Percentiles rank a stretch among this genome's conserved stretches.
These are phyloP conservation scores for Pseudoturritis turrita DNA, from an alignment of 345 rosid genomes.

Conservation along the genomic window DNA sequence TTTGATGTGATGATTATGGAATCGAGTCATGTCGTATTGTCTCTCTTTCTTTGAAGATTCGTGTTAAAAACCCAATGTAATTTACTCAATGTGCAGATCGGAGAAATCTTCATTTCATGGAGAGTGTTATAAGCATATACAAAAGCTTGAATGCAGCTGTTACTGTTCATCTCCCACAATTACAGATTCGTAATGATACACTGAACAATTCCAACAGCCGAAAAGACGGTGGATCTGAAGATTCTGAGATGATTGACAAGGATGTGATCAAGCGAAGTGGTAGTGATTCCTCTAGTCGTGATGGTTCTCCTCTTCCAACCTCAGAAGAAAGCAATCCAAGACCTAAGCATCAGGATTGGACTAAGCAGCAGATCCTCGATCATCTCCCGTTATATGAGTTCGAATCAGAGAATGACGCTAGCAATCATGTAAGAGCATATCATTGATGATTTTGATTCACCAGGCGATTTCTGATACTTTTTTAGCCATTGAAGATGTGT, in stretches of 20 bases:
- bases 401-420: constrained; percentile 23
- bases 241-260: constrained; percentile 15
- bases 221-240: constrained; percentile 16
- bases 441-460: not conserved
- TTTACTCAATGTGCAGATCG: constrained; percentile 39
- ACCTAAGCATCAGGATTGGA: constrained; percentile 30
- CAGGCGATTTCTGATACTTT: not conserved
- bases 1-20: not conserved
- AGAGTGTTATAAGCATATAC: constrained; percentile 56
- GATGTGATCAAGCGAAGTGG: constrained; percentile 16
- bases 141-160: constrained; percentile 57
- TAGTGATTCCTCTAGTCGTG: constrained; percentile 14
- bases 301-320: constrained; percentile 17
- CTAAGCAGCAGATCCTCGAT: constrained; percentile 29
- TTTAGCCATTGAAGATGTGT: not conserved
- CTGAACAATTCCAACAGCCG: constrained; percentile 9
- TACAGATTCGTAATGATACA: constrained; percentile 16
- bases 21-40: not conserved
- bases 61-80: not conserved
- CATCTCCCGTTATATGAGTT: constrained; percentile 45
- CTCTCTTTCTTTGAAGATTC: not conserved
- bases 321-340: constrained; percentile 22
- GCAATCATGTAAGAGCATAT: constrained; percentile 15
- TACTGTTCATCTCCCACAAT: constrained; percentile 30
- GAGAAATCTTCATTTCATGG: constrained; percentile 50